Evolutionary conservation across 495 filamentous ascomycete species (phyloP), one percentile per base, ranked within the genome.

Genomic region (Hypoxylon subgilvum): DNA sequence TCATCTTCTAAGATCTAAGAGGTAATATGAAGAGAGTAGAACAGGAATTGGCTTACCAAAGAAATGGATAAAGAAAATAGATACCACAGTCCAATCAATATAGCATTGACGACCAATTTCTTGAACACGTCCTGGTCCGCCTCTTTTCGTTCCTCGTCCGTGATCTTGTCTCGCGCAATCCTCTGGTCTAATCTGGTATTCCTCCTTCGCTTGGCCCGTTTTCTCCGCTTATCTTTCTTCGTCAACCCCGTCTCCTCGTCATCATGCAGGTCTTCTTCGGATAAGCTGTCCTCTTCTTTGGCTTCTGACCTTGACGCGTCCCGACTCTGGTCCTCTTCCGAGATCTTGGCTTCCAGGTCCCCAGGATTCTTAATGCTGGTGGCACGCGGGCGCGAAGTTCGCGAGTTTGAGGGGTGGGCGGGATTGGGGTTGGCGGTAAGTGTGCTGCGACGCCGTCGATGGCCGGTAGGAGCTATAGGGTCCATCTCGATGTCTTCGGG

Each of bases 41-140:
- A 13, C 9, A 27, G 13, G 21, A 58, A 2, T 41, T 13, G 27
- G 78, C 90, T 80, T 82, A 96, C 91, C 48, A 98, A 85, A 22
- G 95, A 97, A 65, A 97, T 96, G 10, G 89, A 89, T 30, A 97
- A 82, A 13, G 92, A 96, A 73, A 97, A 97, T 22, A 90, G 76
- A 74, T 97, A 96, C 94, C 94, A 98, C 59, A 95, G 76, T 21
- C 82, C 82, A 51, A 98, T 96, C 59, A 98, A 74, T 2, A 82
- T 63, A 27, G 74, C 80, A 71, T 98, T 97, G 61, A 89, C 77
- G 21, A 87, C 65, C 47, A 89, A 71, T 54, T 75, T 83, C 73
- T 76, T 86, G 10, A 90, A 30, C 4, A 97, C 82, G 65, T 77
- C 88, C 66, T 82, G 78, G 73, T 94, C 88, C 5, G 86, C 87